A percentile compares a stretch with the other conserved stretches of the same genome.
Evolutionary conservation across 2,329 filamentous ascomycete species (phyloP).

Genomic region (Bertia moriformis): DNA sequence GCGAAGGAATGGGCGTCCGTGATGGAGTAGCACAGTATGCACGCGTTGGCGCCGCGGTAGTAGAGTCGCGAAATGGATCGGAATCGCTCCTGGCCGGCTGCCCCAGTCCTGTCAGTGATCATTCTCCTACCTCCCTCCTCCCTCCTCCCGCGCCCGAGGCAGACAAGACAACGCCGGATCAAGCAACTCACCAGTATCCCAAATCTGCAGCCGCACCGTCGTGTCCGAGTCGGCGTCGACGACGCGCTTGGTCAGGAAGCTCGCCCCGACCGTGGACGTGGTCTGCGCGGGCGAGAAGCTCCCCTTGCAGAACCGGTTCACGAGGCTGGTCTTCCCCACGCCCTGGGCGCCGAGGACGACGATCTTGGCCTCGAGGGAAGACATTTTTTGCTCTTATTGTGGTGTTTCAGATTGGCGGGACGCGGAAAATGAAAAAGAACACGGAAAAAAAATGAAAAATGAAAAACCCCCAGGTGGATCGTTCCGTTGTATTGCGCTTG

Average conservation of each 20-base stretch:
- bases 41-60: constrained; percentile 88
- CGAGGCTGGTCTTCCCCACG: constrained; percentile 66
- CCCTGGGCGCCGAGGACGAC: constrained; percentile 68
- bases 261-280: constrained; percentile 64
- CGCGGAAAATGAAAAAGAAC: too few relatives aligned
- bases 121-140: background rate
- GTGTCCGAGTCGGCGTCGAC: constrained; percentile 75
- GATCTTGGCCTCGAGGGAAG: constrained; percentile 67
- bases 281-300: constrained; percentile 50
- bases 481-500: too few relatives aligned
- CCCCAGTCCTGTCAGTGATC: background rate
- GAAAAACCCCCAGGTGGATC: too few relatives aligned
- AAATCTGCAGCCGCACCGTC: constrained; percentile 80
- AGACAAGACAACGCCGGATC: constrained; percentile 1
- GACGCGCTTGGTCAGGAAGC: constrained; percentile 66
- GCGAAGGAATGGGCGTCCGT: constrained; percentile 72
- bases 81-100: constrained; percentile 84
- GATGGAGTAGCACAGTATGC: constrained; percentile 88
- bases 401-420: too few relatives aligned
- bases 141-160: too few relatives aligned
- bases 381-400: constrained; percentile 16
- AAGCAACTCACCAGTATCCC: constrained; percentile 59
- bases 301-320: constrained; percentile 63
- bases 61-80: constrained; percentile 88
- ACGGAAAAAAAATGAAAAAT: too few relatives aligned